Evolutionary conservation across 225 moss, liverwort and hornwort genomes (phyloP).

Genomic region (Pleurozium schreberi): DNA sequence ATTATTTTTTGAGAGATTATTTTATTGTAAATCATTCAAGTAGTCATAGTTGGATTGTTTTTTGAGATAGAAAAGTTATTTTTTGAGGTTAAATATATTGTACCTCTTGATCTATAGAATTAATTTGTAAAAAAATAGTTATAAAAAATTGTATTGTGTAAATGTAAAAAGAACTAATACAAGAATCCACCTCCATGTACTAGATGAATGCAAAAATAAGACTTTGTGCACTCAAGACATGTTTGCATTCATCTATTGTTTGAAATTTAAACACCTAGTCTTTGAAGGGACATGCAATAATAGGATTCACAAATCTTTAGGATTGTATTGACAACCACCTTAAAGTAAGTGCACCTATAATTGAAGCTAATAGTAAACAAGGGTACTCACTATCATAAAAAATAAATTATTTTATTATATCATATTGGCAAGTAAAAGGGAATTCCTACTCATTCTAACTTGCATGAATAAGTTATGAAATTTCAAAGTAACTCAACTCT

Average conservation of each 20-base stretch:
- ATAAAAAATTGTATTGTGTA: fast-evolving
- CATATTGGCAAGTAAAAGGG: fast-evolving
- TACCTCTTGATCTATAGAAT: not conserved
- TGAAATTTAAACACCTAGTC: not conserved
- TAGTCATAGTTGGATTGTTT: not conserved
- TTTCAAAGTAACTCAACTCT: not conserved
- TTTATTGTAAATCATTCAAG: not conserved
- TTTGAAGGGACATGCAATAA: fast-evolving
- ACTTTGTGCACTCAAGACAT: not conserved
- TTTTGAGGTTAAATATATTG: not conserved
- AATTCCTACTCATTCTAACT: fast-evolving
- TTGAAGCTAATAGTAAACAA: not conserved
- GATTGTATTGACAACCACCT: not conserved
- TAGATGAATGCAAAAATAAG: not conserved
- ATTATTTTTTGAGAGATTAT: not conserved
- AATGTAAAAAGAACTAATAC: not conserved
- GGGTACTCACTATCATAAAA: not conserved
- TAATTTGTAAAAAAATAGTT: not conserved
- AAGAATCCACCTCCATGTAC: not conserved
- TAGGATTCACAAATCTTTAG: not conserved
- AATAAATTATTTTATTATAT: not conserved
- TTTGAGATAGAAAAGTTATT: not conserved
- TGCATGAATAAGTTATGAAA: not conserved
- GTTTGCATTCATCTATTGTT: not conserved
- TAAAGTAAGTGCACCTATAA: fast-evolving